Conservation (phyloP, 106 monocot genomes). For the Allium cepa region DNA sequence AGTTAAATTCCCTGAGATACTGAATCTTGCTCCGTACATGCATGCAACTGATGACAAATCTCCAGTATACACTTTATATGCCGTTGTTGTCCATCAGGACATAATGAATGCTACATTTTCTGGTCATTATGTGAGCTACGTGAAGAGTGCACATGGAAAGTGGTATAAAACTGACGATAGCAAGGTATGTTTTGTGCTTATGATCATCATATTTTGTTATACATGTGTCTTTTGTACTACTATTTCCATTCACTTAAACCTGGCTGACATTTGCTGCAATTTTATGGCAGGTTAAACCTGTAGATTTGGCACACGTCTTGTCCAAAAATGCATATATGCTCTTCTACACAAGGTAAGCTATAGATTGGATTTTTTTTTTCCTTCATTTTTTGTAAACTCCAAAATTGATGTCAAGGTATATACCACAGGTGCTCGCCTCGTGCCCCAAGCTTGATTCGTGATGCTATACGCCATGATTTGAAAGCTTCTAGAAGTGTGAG, state of each 20-base stretch:
- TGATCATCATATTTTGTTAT: too few species aligned
- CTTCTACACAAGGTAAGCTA: conserved; percentile 50
- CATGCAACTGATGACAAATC: conserved; percentile 36
- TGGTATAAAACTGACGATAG: conserved; percentile 76
- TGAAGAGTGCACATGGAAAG: conserved; percentile 52
- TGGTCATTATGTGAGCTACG: conserved; percentile 82
- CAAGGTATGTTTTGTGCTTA: conserved; percentile 22
- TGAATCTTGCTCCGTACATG: conserved; percentile 70
- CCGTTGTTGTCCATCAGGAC: conserved; percentile 73
- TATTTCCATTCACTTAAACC: not conserved
- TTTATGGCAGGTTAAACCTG: conserved; percentile 36
- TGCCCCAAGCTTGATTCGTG: conserved; percentile 26
- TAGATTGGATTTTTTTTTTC: conserved; percentile 5
- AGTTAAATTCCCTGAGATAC: conserved; percentile 56
- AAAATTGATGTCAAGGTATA: too few species aligned
- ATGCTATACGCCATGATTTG: too few species aligned
- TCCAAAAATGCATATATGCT: conserved; percentile 69
- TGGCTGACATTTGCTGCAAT: not conserved
- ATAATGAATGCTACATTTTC: conserved; percentile 79
- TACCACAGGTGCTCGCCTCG: conserved; percentile 36
- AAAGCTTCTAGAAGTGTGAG: too few species aligned
- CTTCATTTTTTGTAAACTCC: too few species aligned
- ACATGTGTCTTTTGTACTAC: not conserved
- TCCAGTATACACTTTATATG: conserved; percentile 72
- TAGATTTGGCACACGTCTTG: conserved; percentile 51